Conservation (phyloP, 2,329 filamentous ascomycete species). For the Aureobasidium lini region DNA sequence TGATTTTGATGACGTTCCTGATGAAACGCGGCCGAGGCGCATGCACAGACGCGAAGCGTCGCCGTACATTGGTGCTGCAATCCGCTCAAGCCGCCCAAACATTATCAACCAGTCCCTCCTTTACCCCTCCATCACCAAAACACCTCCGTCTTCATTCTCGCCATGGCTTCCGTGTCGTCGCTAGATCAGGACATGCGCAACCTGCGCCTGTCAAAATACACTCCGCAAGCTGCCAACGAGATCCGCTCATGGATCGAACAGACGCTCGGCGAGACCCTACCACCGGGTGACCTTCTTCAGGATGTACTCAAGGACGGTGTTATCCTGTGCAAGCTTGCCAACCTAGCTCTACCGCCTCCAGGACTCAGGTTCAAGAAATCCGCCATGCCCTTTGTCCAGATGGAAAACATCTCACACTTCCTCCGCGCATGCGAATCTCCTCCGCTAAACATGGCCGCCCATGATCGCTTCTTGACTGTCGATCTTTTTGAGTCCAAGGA, state of each 20-base stretch:
- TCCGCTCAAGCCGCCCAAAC: background rate
- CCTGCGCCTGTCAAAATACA: conserved; percentile 88
- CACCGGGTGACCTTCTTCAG: conserved; percentile 71
- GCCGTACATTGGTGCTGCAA: background rate
- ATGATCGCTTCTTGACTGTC: conserved; percentile 95
- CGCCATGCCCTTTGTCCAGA: conserved; percentile 95
- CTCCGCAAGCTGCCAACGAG: conserved; percentile 81
- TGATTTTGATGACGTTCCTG: conserved; percentile 3
- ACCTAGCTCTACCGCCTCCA: conserved; percentile 67
- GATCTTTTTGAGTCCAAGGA: conserved; percentile 95
- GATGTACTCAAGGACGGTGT: conserved; percentile 79
- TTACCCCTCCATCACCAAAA: conserved; percentile 2
- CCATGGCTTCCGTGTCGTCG: conserved; percentile 88
- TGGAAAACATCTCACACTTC: conserved; percentile 99
- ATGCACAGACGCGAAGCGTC: conserved; percentile 5
- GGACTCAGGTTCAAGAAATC: conserved; percentile 87
- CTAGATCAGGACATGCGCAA: conserved; percentile 93
- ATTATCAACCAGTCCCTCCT: conserved; percentile 4
- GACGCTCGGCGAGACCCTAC: conserved; percentile 64
- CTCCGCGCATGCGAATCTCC: conserved; percentile 77
- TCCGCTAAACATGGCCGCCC: conserved; percentile 79
- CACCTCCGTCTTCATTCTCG: conserved; percentile 13
- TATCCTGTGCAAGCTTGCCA: conserved; percentile 84
- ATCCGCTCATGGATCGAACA: conserved; percentile 79
- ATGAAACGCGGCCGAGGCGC: conserved; percentile 5